Evolutionary conservation across 2,329 filamentous ascomycete genomes (phyloP), one percentile per base, ranked within the genome.

Genomic region (Fusarium goolgardi): DNA sequence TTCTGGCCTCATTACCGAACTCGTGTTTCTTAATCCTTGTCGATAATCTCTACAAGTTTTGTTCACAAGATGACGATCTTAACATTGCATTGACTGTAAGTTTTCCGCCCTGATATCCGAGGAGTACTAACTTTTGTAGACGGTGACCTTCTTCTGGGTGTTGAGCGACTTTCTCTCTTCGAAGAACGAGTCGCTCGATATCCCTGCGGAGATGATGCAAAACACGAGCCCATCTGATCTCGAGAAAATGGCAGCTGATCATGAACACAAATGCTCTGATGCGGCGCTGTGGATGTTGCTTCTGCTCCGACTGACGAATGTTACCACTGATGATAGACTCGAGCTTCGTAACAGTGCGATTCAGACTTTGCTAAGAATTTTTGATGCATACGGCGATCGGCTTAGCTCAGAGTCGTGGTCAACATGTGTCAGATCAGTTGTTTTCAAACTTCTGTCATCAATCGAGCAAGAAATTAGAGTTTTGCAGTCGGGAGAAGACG

Each of bases 141-240:
- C 94, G 2, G 92, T 97, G 11, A 97, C 95, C 0, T 96, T 97
- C 75, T 97, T 97, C 77, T 97, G 94, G 93, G 94, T 95, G 55
- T 86, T 97, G 10, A 97, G 95, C 0, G 94, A 97, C 77, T 96
- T 94, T 67, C 83, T 98, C 6, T 90, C 88, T 2, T 81, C 84
- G 5, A 87, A 86, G 69, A 87, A 84, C 55, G 83, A 82, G 59
- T 82, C 84, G 0, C 84, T 90, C 44, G 83, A 85, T 2, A 86
- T 90, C 32, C 88, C 85, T 1, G 81, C 84, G 43, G 82, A 84
- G 51, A 82, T 90, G 61, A 82, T 89, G 57, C 79, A 82, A 44
- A 81, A 84, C 63, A 74, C 84, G 62, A 80, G 87, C 71, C 73
- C 73, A 13, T 67, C 78, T 7, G 89, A 91, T 55, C 80, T 88